Percentiles rank a stretch among this genome's conserved stretches.
Conservation (phyloP, 1,284 basidiomycete genomes). For the Hymenochaete sp. region DNA sequence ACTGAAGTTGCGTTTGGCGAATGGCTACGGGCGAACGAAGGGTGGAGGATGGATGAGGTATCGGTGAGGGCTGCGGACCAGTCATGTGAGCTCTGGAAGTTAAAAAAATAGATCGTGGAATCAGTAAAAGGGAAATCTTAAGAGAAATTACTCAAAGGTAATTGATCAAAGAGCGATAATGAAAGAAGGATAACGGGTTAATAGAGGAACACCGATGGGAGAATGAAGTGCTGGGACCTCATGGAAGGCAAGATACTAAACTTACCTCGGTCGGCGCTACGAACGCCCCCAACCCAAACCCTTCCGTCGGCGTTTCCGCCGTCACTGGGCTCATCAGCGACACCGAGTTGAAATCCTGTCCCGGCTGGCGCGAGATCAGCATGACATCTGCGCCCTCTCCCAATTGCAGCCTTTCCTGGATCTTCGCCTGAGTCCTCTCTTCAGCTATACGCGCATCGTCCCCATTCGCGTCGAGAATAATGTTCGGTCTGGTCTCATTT, state of each 20-base stretch:
- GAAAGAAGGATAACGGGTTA: no score
- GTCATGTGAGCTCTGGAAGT: neutral
- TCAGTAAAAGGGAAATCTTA: no score
- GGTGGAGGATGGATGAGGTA: conserved; percentile 3
- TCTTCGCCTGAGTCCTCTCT: neutral
- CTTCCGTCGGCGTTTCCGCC: conserved; percentile 5
- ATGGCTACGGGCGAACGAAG: no score
- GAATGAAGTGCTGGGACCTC: neutral
- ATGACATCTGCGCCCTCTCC: conserved; percentile 5
- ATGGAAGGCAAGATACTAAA: neutral
- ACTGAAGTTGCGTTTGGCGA: no score
- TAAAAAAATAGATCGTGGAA: no score
- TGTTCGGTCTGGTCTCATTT: no score
- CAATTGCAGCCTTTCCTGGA: neutral
- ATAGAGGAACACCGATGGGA: no score
- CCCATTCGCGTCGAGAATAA: neutral
- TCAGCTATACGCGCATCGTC: neutral
- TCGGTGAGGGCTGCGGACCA: conserved; percentile 13
- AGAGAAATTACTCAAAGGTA: no score
- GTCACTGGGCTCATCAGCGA: conserved; percentile 5
- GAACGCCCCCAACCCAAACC: conserved; percentile 3
- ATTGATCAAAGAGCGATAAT: no score
- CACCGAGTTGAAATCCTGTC: conserved; percentile 15
- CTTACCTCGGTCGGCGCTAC: conserved; percentile 3
- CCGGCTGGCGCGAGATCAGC: conserved; percentile 15